phyloP scores from a whole-genome alignment of 139 green algal genomes.

The Eudorina sp. region DNA sequence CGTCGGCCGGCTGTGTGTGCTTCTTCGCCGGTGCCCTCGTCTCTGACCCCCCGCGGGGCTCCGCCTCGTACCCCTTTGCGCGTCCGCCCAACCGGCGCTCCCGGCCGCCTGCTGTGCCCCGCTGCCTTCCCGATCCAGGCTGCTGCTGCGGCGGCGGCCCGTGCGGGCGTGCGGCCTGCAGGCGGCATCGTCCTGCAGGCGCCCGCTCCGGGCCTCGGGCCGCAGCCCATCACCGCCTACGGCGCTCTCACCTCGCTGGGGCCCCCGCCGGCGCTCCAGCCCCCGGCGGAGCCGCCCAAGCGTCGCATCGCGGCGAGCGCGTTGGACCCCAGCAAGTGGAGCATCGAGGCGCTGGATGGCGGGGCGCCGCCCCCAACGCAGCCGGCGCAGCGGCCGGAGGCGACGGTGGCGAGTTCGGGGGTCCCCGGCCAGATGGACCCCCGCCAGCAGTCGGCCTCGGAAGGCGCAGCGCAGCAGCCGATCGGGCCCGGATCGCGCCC shows the following conservation, averaged over 20 bases:
- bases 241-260: background rate
- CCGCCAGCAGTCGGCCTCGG: too few relatives aligned
- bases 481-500: too few relatives aligned
- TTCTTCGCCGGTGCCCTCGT: too few relatives aligned
- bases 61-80: too few relatives aligned
- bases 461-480: too few relatives aligned
- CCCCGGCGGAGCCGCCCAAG: slow-evolving; percentile 3
- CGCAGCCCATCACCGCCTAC: background rate
- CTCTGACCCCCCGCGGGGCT: too few relatives aligned
- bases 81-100: too few relatives aligned
- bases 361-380: background rate
- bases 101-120: too few relatives aligned
- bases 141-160: background rate
- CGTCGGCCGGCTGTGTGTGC: too few relatives aligned
- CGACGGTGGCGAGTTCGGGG: too few relatives aligned
- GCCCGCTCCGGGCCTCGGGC: background rate
- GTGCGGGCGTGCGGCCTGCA: background rate
- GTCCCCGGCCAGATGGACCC: too few relatives aligned
- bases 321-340: slow-evolving; percentile 35
- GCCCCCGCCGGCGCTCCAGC: background rate
- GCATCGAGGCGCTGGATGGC: slow-evolving; percentile 17
- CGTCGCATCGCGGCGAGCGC: background rate
- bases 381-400: background rate
- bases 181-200: background rate
- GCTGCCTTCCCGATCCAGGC: too few relatives aligned